Base-by-base conservation (phyloP, 2,329 filamentous ascomycete genomes). In the Fusarium guadeloupense region DNA sequence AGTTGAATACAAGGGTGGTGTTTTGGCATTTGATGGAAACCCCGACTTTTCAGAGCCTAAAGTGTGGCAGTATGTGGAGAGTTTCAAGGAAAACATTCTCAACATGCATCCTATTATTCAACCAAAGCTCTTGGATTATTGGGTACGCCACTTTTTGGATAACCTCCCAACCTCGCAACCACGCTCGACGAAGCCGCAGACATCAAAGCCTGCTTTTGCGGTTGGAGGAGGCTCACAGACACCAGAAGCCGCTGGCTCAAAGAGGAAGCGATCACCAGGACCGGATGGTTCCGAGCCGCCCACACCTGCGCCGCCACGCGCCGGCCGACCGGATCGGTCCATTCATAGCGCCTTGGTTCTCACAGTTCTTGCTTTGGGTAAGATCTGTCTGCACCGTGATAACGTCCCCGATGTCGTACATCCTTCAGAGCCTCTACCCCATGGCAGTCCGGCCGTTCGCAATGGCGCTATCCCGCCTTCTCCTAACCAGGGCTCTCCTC, bases 281-380 rank as follows among this genome's bases (percentile, higher is more conserved):
- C 68, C 72, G 30, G 77, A 79, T 33, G 64, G 74, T 51, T 64
- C 68, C 6, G 73, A 76, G 28, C 66, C 71, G 28, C 59, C 68
- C 64, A 76, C 69, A 42, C 59, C 76, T 57, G 58, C 61, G 16
- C 59, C 57, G 26, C 59, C 59, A 28, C 83, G 81, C 64, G 75
- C 78, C 7, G 79, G 80, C 4, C 79, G 79, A 51, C 85, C 86
- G 4, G 84, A 83, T 64, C 81, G 89, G 46, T 92, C 89, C 8
- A 87, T 95, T 14, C 84, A 88, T 47, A 96, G 91, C 65, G 93
- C 93, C 0, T 82, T 98, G 33, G 85, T 97, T 2, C 82, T 97
- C 3, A 81, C 94, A 5, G 86, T 97, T 1, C 81, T 98, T 48
- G 94, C 94, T 0, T 78, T 99, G 6, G 95, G 95, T 16, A 93